Evolutionary conservation across 73 alveolate species (phyloP).

Genomic region (Blepharisma japonicum): DNA sequence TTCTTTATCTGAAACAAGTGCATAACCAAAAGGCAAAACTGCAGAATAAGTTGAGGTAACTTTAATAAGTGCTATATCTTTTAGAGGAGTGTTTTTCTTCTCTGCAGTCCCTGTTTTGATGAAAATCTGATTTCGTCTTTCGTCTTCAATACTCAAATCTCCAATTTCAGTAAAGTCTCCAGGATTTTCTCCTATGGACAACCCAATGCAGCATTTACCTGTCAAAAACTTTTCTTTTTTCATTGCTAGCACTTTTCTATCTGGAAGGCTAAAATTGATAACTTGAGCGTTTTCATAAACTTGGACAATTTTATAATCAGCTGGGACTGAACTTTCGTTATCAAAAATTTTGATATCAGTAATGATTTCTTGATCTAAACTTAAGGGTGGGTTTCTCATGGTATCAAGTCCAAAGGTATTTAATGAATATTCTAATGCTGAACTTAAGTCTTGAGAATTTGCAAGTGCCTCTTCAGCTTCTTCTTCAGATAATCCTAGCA

Average conservation of each 20-base stretch:
- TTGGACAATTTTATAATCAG: constrained; percentile 12
- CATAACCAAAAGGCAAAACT: background rate
- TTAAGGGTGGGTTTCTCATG: too few relatives aligned
- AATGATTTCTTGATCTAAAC: background rate
- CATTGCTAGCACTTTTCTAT: constrained; percentile 5
- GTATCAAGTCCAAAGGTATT: background rate
- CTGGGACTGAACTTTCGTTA: background rate
- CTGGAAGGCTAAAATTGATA: background rate
- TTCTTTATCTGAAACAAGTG: constrained; percentile 9
- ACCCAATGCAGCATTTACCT: background rate
- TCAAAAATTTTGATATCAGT: constrained; percentile 23
- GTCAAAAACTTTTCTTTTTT: constrained; percentile 7
- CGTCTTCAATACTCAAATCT: background rate
- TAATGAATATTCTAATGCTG: background rate
- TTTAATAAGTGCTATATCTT: background rate
- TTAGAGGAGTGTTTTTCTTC: background rate
- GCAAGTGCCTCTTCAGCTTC: constrained; percentile 11
- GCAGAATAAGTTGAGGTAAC: background rate
- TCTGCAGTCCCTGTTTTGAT: background rate
- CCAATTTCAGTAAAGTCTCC: background rate
- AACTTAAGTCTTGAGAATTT: background rate
- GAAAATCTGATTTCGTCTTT: background rate
- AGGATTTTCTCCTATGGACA: constrained; percentile 3
- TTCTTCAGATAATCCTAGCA: background rate
- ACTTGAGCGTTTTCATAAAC: background rate